Evolutionary conservation across 2,329 filamentous ascomycete species (phyloP).

Genomic region (Penicillium sp.): DNA sequence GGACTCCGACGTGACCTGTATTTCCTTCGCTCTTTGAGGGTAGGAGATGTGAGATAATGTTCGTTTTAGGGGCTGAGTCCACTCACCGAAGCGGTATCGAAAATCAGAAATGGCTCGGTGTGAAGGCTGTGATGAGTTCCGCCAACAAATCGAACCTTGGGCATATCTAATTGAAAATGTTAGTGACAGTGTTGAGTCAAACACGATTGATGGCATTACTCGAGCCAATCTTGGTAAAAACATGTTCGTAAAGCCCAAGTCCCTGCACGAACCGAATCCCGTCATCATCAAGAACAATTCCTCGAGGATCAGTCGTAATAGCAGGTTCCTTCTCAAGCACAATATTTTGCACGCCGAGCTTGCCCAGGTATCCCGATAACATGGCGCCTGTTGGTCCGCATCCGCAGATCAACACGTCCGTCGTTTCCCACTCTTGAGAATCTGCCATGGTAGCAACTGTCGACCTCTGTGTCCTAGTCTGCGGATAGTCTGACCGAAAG

Average conservation of each 20-base stretch:
- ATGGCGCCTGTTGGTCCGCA: constrained; percentile 35
- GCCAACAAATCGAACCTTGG: constrained; percentile 12
- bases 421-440: constrained; percentile 18
- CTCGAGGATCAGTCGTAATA: constrained; percentile 36
- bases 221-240: constrained; percentile 33
- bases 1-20: constrained; percentile 34
- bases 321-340: constrained; percentile 31
- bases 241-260: constrained; percentile 30
- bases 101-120: constrained; percentile 7
- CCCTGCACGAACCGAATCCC: constrained; percentile 35
- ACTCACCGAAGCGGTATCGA: constrained; percentile 14
- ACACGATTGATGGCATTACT: constrained; percentile 10
- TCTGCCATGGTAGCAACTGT: not conserved
- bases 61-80: not conserved
- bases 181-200: too few relatives aligned
- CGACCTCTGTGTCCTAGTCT: not conserved
- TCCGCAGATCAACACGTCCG: constrained; percentile 34
- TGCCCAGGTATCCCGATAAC: constrained; percentile 30
- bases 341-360: constrained; percentile 28
- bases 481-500: not conserved
- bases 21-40: constrained; percentile 25
- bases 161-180: not conserved
- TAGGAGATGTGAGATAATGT: not conserved
- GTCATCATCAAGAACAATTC: constrained; percentile 37
- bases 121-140: constrained; percentile 7